Percentiles rank a stretch among this genome's conserved stretches.
These are phyloP conservation scores for Pyricularia sp. DNA, from an alignment of 2,329 filamentous ascomycete genomes.

Conservation along the genomic window DNA sequence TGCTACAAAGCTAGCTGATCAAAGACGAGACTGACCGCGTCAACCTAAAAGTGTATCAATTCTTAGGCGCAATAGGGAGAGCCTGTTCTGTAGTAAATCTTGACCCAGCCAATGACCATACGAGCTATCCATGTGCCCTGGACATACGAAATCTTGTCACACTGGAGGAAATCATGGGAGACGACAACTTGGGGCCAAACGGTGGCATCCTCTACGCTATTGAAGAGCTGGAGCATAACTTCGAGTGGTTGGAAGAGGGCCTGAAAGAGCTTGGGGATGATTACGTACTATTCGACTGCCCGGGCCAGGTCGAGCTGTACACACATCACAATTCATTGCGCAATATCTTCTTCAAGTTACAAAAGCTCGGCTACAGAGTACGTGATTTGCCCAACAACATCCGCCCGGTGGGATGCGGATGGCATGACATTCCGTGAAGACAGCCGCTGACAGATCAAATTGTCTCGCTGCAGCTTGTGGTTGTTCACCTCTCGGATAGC, in stretches of 20 bases:
- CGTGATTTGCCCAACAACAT: slow-evolving; percentile 20
- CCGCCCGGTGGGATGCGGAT: background rate
- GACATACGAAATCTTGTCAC: slow-evolving; percentile 86
- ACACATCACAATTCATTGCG: slow-evolving; percentile 89
- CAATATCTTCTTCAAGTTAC: slow-evolving; percentile 82
- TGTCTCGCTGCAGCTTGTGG: slow-evolving; percentile 59
- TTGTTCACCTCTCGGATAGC: slow-evolving; percentile 87
- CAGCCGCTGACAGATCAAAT: slow-evolving; percentile 14
- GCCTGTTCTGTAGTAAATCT: slow-evolving; percentile 94
- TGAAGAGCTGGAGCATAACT: slow-evolving; percentile 89
- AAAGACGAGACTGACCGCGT: background rate
- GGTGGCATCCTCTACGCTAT: slow-evolving; percentile 88
- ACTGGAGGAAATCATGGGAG: slow-evolving; percentile 89
- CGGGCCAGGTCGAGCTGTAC: slow-evolving; percentile 93
- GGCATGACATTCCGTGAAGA: background rate
- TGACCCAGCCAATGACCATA: slow-evolving; percentile 92
- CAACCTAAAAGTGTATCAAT: slow-evolving; percentile 68
- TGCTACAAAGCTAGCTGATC: background rate
- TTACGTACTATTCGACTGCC: slow-evolving; percentile 92
- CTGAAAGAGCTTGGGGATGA: slow-evolving; percentile 77
- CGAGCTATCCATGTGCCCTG: slow-evolving; percentile 78
- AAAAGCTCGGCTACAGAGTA: slow-evolving; percentile 89
- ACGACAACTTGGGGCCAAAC: slow-evolving; percentile 84
- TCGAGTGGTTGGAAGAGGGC: slow-evolving; percentile 81
- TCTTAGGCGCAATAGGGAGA: slow-evolving; percentile 88